Conservation (phyloP, 805 yeast species). For the Candida railenensis region DNA sequence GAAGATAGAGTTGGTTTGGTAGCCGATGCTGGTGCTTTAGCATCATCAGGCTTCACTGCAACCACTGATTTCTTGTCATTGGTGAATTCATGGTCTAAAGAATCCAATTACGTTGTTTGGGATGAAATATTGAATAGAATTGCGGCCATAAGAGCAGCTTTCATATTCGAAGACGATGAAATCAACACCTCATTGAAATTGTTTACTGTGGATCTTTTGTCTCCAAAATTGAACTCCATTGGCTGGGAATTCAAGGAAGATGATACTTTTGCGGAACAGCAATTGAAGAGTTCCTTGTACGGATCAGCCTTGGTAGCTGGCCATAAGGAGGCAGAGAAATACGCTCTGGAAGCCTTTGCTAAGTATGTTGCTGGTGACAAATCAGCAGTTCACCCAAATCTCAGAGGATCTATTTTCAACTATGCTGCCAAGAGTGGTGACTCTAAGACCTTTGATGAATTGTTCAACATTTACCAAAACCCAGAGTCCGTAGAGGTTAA, state of each 20-base stretch:
- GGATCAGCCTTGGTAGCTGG: slow-evolving; percentile 56
- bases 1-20: slow-evolving; percentile 79
- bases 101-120: slow-evolving; percentile 68
- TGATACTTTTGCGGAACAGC: slow-evolving; percentile 61
- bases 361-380: slow-evolving; percentile 61
- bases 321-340: slow-evolving; percentile 46
- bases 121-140: slow-evolving; percentile 53
- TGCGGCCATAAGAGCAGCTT: slow-evolving; percentile 48
- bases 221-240: slow-evolving; percentile 49
- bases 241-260: slow-evolving; percentile 64
- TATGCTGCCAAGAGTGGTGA: slow-evolving; percentile 69
- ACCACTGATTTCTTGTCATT: slow-evolving; percentile 60
- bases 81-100: slow-evolving; percentile 59
- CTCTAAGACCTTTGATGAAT: slow-evolving; percentile 57
- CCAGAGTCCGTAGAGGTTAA: slow-evolving; percentile 68
- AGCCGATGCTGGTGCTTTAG: slow-evolving; percentile 74
- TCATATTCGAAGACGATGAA: slow-evolving; percentile 52
- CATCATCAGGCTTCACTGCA: slow-evolving; percentile 67
- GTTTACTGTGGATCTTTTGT: slow-evolving; percentile 55
- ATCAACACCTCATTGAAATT: slow-evolving; percentile 47
- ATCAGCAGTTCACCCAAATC: slow-evolving; percentile 70
- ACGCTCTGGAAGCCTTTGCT: slow-evolving; percentile 50
- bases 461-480: slow-evolving; percentile 58
- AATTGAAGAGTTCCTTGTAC: slow-evolving; percentile 65
- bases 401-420: slow-evolving; percentile 63